Conservation (phyloP, 306 rosid genomes). For the Ormosia emarginata region DNA sequence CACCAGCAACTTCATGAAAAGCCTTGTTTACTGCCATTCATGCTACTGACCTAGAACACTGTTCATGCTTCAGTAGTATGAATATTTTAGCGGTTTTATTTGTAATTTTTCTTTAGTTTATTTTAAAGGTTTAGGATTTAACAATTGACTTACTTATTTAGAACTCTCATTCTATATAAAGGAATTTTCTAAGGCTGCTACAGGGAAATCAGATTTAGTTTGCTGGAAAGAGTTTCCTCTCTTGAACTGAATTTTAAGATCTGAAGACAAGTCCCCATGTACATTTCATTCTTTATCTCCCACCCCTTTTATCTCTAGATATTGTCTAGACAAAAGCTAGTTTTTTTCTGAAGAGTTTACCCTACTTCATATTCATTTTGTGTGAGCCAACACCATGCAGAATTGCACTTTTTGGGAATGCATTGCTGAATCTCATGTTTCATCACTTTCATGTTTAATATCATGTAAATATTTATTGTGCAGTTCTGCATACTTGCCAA, state of each 20-base stretch:
- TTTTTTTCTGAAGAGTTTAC: background rate
- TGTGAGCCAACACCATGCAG: background rate
- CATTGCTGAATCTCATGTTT: background rate
- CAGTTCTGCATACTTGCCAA: background rate
- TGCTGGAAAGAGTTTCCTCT: background rate
- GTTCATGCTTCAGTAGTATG: background rate
- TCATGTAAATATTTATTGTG: background rate
- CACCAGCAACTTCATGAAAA: slow-evolving; percentile 8
- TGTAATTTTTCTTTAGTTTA: background rate
- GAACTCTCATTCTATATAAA: background rate
- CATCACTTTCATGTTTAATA: background rate
- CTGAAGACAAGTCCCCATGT: background rate
- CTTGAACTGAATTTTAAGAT: background rate
- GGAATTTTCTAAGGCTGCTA: background rate
- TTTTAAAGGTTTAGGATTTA: background rate
- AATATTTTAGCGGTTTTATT: background rate
- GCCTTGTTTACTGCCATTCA: background rate
- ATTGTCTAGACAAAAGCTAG: background rate
- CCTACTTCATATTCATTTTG: background rate
- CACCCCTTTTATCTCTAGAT: background rate
- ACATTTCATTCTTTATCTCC: background rate
- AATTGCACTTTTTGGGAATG: background rate
- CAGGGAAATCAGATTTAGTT: background rate
- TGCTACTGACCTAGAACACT: slow-evolving; percentile 8
- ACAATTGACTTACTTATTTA: background rate